Conservation (phyloP, 2,329 filamentous ascomycete genomes). For the Geoglossum cookeanum region DNA sequence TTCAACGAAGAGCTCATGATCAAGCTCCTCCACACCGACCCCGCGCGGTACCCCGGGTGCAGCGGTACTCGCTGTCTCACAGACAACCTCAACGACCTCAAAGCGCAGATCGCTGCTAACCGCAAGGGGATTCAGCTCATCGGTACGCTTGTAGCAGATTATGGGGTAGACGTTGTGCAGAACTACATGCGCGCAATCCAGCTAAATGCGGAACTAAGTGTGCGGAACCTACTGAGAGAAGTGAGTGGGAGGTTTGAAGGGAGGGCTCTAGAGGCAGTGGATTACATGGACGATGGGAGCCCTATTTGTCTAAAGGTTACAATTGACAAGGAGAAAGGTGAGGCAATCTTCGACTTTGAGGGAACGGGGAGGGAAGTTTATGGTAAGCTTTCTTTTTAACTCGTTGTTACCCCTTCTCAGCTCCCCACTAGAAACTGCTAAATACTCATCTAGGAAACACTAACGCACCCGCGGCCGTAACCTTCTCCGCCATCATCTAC, state of each 20-base stretch:
- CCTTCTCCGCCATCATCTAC: constrained; percentile 73
- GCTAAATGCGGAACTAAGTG: constrained; percentile 57
- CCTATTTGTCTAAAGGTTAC: constrained; percentile 57
- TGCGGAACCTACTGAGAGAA: constrained; percentile 52
- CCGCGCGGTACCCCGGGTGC: constrained; percentile 56
- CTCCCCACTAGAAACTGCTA: background rate
- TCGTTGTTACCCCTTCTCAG: background rate
- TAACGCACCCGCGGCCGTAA: constrained; percentile 67
- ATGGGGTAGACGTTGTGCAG: constrained; percentile 56
- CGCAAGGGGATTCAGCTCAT: constrained; percentile 71
- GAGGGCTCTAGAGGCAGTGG: constrained; percentile 50
- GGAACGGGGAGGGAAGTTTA: constrained; percentile 68
- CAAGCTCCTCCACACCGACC: constrained; percentile 52
- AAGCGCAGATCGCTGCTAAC: constrained; percentile 74
- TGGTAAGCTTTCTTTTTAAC: constrained; percentile 22
- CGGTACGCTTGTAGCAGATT: constrained; percentile 53
- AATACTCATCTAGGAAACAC: constrained; percentile 33
- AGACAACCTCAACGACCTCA: constrained; percentile 73
- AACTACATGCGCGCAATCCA: constrained; percentile 75
- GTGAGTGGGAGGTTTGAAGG: constrained; percentile 52
- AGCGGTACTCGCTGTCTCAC: constrained; percentile 59
- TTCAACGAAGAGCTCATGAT: constrained; percentile 64
- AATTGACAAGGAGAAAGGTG: constrained; percentile 54
- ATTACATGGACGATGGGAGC: constrained; percentile 77
- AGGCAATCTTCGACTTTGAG: constrained; percentile 59